phyloP scores from a whole-genome alignment of 1,139 yeast species.

The Yamadazyma diddensiae region DNA sequence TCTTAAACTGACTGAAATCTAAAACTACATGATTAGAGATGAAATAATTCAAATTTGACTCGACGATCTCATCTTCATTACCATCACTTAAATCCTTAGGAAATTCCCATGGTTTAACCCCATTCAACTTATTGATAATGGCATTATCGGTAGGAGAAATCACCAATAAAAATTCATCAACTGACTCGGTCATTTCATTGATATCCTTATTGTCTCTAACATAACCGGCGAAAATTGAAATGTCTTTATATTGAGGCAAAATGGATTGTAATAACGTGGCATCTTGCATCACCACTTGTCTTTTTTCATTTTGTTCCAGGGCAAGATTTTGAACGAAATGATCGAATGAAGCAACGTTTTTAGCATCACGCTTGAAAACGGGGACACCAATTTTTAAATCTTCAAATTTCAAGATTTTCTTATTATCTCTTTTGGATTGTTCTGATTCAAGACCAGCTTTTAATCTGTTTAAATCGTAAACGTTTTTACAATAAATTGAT shows the following conservation, averaged over 20 bases:
- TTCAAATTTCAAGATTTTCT: slow-evolving; percentile 17
- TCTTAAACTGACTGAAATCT: slow-evolving; percentile 6
- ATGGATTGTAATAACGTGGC: slow-evolving; percentile 16
- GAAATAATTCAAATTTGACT: slow-evolving; percentile 48
- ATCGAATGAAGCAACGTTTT: slow-evolving; percentile 4
- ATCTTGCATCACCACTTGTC: slow-evolving; percentile 14
- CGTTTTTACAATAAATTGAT: slow-evolving; percentile 18
- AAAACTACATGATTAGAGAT: slow-evolving; percentile 51
- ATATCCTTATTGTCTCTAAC: slow-evolving; percentile 50
- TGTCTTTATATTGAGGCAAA: slow-evolving; percentile 40
- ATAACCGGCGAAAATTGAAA: slow-evolving; percentile 55
- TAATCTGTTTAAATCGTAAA: slow-evolving; percentile 16
- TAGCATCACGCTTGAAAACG: slow-evolving; percentile 10
- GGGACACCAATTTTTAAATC: slow-evolving; percentile 11
- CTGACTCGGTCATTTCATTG: slow-evolving; percentile 37
- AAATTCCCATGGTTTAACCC: slow-evolving; percentile 67
- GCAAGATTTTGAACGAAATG: slow-evolving; percentile 2
- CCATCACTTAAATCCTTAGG: slow-evolving; percentile 41
- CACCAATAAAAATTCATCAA: slow-evolving; percentile 39
- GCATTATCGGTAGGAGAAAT: slow-evolving; percentile 65
- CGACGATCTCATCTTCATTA: slow-evolving; percentile 37
- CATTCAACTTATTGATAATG: slow-evolving; percentile 30
- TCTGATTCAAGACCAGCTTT: slow-evolving; percentile 9
- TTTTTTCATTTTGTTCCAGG: slow-evolving; percentile 3
- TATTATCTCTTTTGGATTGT: slow-evolving; percentile 21